Evolutionary conservation across 2,329 filamentous ascomycete genomes (phyloP), one percentile per base, ranked within the genome.

Genomic region (Pyrenophora graminea): DNA sequence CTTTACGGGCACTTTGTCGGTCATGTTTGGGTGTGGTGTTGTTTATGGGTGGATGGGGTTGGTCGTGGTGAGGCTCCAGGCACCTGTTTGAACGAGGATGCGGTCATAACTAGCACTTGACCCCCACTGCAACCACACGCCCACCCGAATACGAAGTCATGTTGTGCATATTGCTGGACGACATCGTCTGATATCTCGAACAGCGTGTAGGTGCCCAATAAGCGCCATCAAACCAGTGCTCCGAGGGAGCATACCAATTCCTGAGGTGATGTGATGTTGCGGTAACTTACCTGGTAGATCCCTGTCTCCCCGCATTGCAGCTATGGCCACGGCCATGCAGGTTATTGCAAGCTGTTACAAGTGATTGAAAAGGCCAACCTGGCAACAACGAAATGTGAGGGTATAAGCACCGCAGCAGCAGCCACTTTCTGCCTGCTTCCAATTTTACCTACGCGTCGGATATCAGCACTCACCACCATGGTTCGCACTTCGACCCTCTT

Each of bases 1-100:
- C 67, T 84, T 84, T 30, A 82, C 79, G 13, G 91, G 91, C 49
- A 93, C 78, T 48, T 79, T 78, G 64, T 83, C 81, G 42, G 90
- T 85, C 92, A 96, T 96, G 58, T 30, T 49, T 44, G 58, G 32
- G 48, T 42, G 21, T 23, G 6, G 15, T 17, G 31, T 9, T 17
- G 30, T 30, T 25, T 53, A 21, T 18, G 25, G 45, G 12, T 27
- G 39, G 45, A 34, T 30, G 34, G 23, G 31, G 17, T 38, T 34
- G 17, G 36, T 21, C 13, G 19, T 34, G 34, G 21, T 34, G 45
- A 18, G 36, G 41, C 23, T 40, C 36, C 33, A 45, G 45, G 54
- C 46, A 31, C 13, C 40, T 27, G 37, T 31, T 33, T 19, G 31
- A 42, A 19, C 39, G 34, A 41, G 30, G 39, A 51, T 50, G 44